Base-by-base conservation (phyloP, 1,139 yeast genomes). In the Saccharomycopsis phalli region DNA sequence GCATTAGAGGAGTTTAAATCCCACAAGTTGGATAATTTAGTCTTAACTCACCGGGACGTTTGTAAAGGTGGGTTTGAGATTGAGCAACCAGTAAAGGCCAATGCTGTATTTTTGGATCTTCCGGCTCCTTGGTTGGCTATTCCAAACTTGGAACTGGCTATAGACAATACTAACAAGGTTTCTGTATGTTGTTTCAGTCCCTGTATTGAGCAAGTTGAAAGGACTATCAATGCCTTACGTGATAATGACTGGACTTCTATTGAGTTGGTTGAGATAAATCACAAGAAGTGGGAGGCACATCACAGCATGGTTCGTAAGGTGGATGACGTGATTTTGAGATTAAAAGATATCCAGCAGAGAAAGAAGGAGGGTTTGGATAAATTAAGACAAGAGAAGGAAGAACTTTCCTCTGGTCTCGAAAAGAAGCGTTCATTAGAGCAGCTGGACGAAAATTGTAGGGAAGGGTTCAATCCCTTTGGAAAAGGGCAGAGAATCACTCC, bases 101-200 rank as follows among this genome's bases (percentile, higher is more conserved):
- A 80, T 42, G 78, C 80, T 2, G 75, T 91, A 0, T 93, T 93
- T 54, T 68, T 93, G 49, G 99, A 93, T 57, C 69, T 93, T 38
- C 99, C 99, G 1, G 80, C 95, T 4, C 98, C 99, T 3, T 91
- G 98, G 97, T 77, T 77, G 21, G 98, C 98, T 8, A 81, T 93
- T 44, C 87, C 88, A 4, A 81, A 82, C 57, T 63, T 91, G 36
- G 62, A 67, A 20, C 47, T 53, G 2, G 94, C 82, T 3, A 68
- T 84, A 16, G 63, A 81, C n/a, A 58, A 61, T 6, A 62, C 62
- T 19, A 65, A 68, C 45, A 64, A 69, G 33, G 81, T 76, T 10
- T 77, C 81, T 2, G 70, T 91, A 40, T 91, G 98, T 61, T 91
- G 97, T 59, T 91, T 91, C 57, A 83, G 95, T 27, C 99, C 99